Conservation (phyloP, 192 early-diverging fungal species). For the Coemansia sp. region DNA sequence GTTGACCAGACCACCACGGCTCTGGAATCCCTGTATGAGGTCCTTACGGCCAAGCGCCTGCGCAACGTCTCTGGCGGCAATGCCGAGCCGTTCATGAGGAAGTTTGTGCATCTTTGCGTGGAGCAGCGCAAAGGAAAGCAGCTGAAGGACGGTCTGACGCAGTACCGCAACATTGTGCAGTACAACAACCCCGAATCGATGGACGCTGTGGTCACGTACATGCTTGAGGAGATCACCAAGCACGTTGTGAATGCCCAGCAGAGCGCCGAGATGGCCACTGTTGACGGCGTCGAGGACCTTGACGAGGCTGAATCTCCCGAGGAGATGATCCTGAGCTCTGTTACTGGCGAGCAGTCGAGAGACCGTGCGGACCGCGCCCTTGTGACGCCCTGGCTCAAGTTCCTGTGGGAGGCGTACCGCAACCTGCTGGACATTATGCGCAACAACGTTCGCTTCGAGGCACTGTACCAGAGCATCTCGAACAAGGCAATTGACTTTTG, state of each 20-base stretch:
- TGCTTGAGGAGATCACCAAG: constrained; percentile 84
- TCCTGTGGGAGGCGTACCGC: constrained; percentile 99
- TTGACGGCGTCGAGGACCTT: constrained; percentile 88
- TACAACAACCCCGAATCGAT: constrained; percentile 89
- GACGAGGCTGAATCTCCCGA: constrained; percentile 97
- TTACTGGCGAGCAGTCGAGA: constrained; percentile 90
- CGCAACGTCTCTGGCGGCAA: constrained; percentile 73
- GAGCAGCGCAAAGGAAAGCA: constrained; percentile 84
- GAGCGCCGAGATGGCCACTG: constrained; percentile 84
- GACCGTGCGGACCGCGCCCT: constrained; percentile 97
- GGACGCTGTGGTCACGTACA: constrained; percentile 81
- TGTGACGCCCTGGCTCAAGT: constrained; percentile 98
- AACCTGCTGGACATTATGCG: constrained; percentile 95
- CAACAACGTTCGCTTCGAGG: constrained; percentile 94
- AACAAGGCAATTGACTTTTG: constrained; percentile 97
- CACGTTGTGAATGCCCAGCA: constrained; percentile 89
- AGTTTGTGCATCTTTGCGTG: constrained; percentile 91
- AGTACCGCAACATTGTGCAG: constrained; percentile 99
- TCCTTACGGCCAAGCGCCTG: constrained; percentile 87
- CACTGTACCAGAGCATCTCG: constrained; percentile 88
- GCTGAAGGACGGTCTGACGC: constrained; percentile 92
- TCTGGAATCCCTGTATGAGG: constrained; percentile 85
- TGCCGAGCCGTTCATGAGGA: constrained; percentile 92
- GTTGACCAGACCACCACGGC: constrained; percentile 84
- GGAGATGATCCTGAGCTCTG: constrained; percentile 92